phyloP scores from a whole-genome alignment of 1,139 yeast species.

The Candida dubliniensis region DNA sequence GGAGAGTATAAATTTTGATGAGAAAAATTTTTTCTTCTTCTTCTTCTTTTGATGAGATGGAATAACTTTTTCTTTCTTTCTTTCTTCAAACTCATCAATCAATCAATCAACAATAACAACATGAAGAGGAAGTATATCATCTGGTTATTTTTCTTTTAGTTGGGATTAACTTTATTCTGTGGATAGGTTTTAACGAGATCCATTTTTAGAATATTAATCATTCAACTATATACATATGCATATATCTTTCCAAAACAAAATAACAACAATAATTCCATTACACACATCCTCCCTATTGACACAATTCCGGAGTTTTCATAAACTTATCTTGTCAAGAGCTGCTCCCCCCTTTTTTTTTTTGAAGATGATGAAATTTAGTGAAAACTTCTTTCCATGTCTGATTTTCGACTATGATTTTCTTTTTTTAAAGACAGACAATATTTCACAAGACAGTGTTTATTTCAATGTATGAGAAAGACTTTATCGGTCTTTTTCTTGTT shows the following conservation, averaged over 20 bases:
- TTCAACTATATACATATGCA: background rate
- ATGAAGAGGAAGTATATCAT: background rate
- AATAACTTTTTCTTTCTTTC: background rate
- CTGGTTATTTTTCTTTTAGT: background rate
- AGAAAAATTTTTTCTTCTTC: background rate
- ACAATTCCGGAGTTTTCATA: background rate
- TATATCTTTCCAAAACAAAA: background rate
- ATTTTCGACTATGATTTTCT: conserved; percentile 64
- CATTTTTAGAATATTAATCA: conserved; percentile 4
- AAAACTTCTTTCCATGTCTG: conserved; percentile 77
- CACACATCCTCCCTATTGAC: too few relatives aligned
- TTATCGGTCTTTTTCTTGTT: conserved; percentile 11
- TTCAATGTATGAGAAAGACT: conserved; percentile 2
- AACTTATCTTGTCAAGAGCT: background rate
- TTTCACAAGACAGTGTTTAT: conserved; percentile 54
- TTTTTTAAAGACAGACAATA: conserved; percentile 58
- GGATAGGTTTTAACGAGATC: conserved; percentile 1
- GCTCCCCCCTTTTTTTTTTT: background rate
- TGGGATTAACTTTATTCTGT: conserved; percentile 5
- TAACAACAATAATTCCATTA: too few relatives aligned
- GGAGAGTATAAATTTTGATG: too few relatives aligned
- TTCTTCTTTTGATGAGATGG: too few relatives aligned
- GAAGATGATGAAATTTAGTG: conserved; percentile 57
- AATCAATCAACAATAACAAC: background rate
- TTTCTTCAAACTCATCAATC: background rate